Base-by-base conservation (phyloP, 257 asterid species). In the Solanum chaucha region DNA sequence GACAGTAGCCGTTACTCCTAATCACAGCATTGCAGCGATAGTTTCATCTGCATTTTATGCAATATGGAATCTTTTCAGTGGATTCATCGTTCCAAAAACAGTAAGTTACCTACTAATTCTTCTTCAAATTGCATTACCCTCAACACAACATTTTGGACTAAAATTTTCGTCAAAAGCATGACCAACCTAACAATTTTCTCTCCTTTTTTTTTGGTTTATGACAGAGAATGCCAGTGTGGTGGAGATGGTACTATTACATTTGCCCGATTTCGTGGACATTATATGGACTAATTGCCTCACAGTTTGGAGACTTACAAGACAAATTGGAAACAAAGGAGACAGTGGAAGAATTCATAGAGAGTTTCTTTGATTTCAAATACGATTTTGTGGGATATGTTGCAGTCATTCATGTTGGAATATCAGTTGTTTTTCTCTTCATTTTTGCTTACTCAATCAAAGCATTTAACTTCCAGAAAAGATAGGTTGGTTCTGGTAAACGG, bases 201-300 rank as follows among this genome's bases (percentile, higher is more conserved):
- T 74, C 6, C 26, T 17, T 17, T 41, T 2, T 10, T 10, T n/a
- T n/a, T n/a, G 70, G 15, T 77, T 67, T 88, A 58, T 32, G 26
- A 83, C 96, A 95, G 98, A 94, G 98, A 88, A 94, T 94, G 44
- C 98, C 98, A 4, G 89, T 89, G 51, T 94, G 98, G 98, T 95
- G 98, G 98, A 89, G 93, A 70, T 95, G 98, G 98, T 93, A 92
- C 95, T 93, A 91, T 74, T 93, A 93, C 83, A 14, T 84, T 19
- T 91, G 91, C 48, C 97, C 98, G 8, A 71, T 92, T 51, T 89
- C 95, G 0, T 95, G 98, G 98, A 90, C 98, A 35, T 89, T 95
- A 82, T 90, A 95, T 15, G 98, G 98, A 30, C 48, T 93, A 80
- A 91, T 93, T 26, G 94, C 92, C 59, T 93, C 98, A 34, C 98